Percentiles rank a stretch among this genome's conserved stretches.
Conservation (phyloP, 2,329 filamentous ascomycete species). For the Aspergillus sp. region DNA sequence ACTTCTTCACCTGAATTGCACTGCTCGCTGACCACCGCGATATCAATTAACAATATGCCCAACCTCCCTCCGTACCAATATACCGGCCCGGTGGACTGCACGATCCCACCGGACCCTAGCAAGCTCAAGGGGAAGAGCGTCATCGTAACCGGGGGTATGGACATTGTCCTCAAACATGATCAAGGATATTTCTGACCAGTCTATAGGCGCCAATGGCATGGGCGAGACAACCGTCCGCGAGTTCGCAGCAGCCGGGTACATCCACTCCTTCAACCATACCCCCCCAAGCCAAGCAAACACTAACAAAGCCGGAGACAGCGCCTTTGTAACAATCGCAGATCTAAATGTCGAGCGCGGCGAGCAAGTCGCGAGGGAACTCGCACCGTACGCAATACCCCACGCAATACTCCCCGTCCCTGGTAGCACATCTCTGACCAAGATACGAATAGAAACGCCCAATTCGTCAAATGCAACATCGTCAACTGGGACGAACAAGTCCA, state of each 20-base stretch:
- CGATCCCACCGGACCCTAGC: conserved; percentile 32
- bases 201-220: conserved; percentile 27
- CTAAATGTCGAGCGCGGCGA: conserved; percentile 34
- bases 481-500: conserved; percentile 46
- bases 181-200: too few relatives aligned
- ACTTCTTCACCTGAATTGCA: too few relatives aligned
- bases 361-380: conserved; percentile 34
- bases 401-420: fast-evolving
- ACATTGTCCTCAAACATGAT: background rate
- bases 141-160: conserved; percentile 46
- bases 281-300: background rate
- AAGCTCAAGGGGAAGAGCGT: conserved; percentile 47
- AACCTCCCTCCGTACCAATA: conserved; percentile 13
- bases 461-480: conserved; percentile 45
- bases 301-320: conserved; percentile 1
- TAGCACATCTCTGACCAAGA: background rate
- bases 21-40: too few relatives aligned
- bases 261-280: too few relatives aligned
- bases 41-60: conserved; percentile 4
- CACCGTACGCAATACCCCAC: conserved; percentile 19
- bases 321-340: conserved; percentile 30
- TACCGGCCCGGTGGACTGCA: conserved; percentile 16
- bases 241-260: conserved; percentile 17
- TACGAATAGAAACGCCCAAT: conserved; percentile 25
- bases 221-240: conserved; percentile 25